A percentile compares a stretch with the other conserved stretches of the same genome.
phyloP scores from a whole-genome alignment of 2,329 filamentous ascomycete genomes.

The Colletotrichum viniferum region DNA sequence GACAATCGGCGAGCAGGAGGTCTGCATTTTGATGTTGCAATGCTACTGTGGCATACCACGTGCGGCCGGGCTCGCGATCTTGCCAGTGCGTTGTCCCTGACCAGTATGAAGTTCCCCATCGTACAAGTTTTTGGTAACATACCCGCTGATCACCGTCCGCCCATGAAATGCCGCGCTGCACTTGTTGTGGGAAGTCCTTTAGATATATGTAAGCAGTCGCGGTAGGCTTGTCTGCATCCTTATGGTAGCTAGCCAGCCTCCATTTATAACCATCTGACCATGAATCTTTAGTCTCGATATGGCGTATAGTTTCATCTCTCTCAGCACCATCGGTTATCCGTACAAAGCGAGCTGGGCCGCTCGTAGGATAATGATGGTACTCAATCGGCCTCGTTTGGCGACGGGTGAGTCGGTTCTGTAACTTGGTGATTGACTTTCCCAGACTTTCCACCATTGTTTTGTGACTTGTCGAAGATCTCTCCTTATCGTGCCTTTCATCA shows the following conservation, averaged over 20 bases:
- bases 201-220: neutral
- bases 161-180: neutral
- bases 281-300: neutral
- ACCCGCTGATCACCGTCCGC: neutral
- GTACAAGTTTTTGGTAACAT: neutral
- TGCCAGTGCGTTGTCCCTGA: neutral
- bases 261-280: neutral
- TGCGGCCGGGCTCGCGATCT: neutral
- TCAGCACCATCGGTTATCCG: neutral
- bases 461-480: neutral
- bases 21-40: neutral
- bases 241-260: neutral
- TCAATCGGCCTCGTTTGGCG: neutral
- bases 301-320: neutral
- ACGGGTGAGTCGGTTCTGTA: neutral
- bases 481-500: accelerated
- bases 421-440: neutral
- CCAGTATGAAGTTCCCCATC: neutral
- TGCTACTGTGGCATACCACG: neutral
- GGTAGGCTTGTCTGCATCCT: neutral
- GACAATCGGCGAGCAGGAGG: neutral
- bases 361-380: neutral
- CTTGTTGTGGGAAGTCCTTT: neutral
- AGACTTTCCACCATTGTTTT: neutral
- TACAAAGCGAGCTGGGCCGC: neutral